Evolutionary conservation across 2,329 filamentous ascomycete genomes (phyloP), one percentile per base, ranked within the genome.

Genomic region (Onygena corvina): DNA sequence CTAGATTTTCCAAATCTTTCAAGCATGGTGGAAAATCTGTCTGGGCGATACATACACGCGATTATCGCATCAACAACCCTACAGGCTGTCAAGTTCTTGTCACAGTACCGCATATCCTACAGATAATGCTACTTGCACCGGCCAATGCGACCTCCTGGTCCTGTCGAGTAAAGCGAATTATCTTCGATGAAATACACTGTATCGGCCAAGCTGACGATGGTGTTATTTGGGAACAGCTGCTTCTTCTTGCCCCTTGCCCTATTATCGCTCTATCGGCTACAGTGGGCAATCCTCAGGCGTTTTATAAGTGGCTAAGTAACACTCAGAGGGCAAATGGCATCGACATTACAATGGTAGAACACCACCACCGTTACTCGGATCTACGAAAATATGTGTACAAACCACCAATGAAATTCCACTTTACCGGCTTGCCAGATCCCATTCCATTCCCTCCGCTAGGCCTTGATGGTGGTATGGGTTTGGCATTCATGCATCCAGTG

Each of bases 171-270:
- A 84, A 79, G 57, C 75, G 83, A 45, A 87, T 89, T 59, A 86
- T 89, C 46, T 89, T 89, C 51, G 84, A 90, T 58, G 84, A 90
- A 65, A 80, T 89, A 1, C 84, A 90, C 61, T 86, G 78, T 29
- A 89, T 90, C 52, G 83, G 84, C 0, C 80, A 88, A 60, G 76
- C 80, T 0, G 81, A 87, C 5, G 84, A 89, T 55, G 84, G 84
- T 47, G 68, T 87, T 1, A 71, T 88, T 2, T 90, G 83, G 84
- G 84, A 90, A 58, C 84, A 89, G 59, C 70, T 90, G 2, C 68
- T 89, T 1, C 72, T 89, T 1, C 72, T 86, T 53, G 76, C 83
- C 0, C 83, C 83, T 1, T 89, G 83, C 56, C 84, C 83, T 0
- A 84, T 90, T 46, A 83, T 89, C 54, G 84, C 84, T 0, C 72